Evolutionary conservation across 495 filamentous ascomycete species (phyloP), one percentile per base, ranked within the genome.

Genomic region (Neurospora sublineolata): DNA sequence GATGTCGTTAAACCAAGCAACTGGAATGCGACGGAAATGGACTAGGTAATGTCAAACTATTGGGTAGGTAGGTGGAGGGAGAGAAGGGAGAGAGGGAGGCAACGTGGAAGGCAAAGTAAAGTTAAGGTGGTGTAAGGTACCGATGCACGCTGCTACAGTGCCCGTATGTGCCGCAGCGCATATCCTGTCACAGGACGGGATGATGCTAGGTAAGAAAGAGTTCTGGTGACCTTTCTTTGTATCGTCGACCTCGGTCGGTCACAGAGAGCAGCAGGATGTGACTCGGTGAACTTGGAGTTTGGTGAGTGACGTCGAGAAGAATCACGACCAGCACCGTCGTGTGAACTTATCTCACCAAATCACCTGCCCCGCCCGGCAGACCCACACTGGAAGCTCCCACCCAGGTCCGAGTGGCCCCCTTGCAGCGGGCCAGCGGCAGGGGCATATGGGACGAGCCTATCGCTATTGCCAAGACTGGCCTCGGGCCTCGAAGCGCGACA

Each of bases 381-480:
- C 52, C 52, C 52, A 60, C 46, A 30, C 46, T 60, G 23, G 23
- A 16, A 60, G 46, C 44, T 58, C 23, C 46, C 46, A 60, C 16
- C 44, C n/a, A 30, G 52, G 52, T n/a, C n/a, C 11, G 23, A 10
- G 37, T n/a, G 23, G n/a, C 46, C 73, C 73, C 71, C 73, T 71
- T 75, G 73, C 73, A 58, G 69, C n/a, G n/a, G n/a, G n/a, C n/a
- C n/a, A n/a, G n/a, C 52, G 27, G n/a, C 71, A 67, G 46, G 73
- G 73, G 27, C 27, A 64, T 4, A 30, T 64, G 52, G 27, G 52
- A 64, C 3, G 52, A 64, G 52, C 52, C 52, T 33, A 36, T 64
- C 14, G 52, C 27, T 64, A 64, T 18, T 27, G 52, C 27, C 27
- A 60, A 60, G 27, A 27, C 11, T 12, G 44, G 20, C n/a, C 20